These are phyloP conservation scores for Salix exigua DNA, from an alignment of 345 rosid species.

Conservation along the genomic window DNA sequence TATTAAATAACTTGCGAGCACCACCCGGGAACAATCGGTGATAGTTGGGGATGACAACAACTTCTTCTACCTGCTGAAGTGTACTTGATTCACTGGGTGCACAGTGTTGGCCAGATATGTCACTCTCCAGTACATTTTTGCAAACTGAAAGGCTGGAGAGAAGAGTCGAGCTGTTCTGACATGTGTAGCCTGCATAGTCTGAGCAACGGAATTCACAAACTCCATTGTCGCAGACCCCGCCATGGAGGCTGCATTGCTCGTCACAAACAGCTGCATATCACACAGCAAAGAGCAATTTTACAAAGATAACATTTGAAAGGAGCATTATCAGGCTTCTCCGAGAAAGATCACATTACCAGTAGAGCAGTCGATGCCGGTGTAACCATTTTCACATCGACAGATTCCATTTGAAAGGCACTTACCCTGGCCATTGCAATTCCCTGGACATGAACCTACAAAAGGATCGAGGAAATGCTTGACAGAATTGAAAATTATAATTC, in stretches of 20 bases:
- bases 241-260: conserved; percentile 97
- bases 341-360: conserved; percentile 53
- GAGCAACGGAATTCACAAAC: conserved; percentile 99
- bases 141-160: conserved; percentile 78
- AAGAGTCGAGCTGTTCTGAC: conserved; percentile 92
- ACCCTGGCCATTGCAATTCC: conserved; percentile 72
- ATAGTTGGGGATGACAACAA: conserved; percentile 93
- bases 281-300: conserved; percentile 8
- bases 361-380: conserved; percentile 89
- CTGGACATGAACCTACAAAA: conserved; percentile 77
- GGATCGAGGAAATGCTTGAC: background rate
- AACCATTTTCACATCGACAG: conserved; percentile 72
- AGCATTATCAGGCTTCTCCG: background rate
- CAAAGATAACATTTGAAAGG: background rate
- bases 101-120: conserved; percentile 74
- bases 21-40: conserved; percentile 82
- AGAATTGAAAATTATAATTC: background rate
- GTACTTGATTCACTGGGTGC: conserved; percentile 92
- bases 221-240: conserved; percentile 99
- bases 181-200: conserved; percentile 94
- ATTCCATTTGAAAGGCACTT: conserved; percentile 71
- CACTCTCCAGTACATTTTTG: conserved; percentile 76
- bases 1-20: conserved; percentile 75
- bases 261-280: conserved; percentile 77
- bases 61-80: conserved; percentile 95